Base-by-base conservation (phyloP, 371 early-diverging fungal species). In the Rhizomucor pusillus region DNA sequence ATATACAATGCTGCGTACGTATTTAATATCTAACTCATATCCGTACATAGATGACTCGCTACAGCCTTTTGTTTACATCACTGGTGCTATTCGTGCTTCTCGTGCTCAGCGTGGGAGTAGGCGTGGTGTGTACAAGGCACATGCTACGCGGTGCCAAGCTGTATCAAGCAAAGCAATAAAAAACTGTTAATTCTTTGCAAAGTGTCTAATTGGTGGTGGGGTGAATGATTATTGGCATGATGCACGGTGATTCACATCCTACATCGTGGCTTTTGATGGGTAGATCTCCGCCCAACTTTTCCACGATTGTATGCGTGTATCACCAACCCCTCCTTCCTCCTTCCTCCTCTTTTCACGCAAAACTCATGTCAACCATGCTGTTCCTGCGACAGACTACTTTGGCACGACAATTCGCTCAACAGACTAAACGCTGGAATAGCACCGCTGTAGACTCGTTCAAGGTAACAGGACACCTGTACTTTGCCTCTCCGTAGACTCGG, bases 371-470 rank as follows among this genome's bases (percentile, higher is more conserved):
- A 10, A 34, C 52, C 36, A 59, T 54, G 54, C 50, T 20, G 18
- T 46, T 47, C 13, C 49, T 50, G 18, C 58, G 50, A 29, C 50
- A 47, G 19, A 48, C 41, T 29, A 39, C 29, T 22, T 50, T 50
- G 34, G n/a, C 44, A 18, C 50, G 43, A 25, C 33, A 35, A 7
- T 45, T 58, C n/a, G 36, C 51, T 47, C 50, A 48, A 34, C 45
- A 45, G 1, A 12, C 57, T 13, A 57, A 61, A 19, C 54, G 66
- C 5, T 66, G 58, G 52, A 61, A 61, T 41, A 52, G 55, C 29
- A 52, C 59, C 5, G 53, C 49, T 33, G 44, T 54, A 13, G 48
- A 49, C 37, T 45, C 34, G 23, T 34, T 60, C 19, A 40, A 56
- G 48, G 64, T 63, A 55, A 55, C 25, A 29, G 40, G 22, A n/a